Conservation (phyloP, 352 stramenopile species). For the Phytophthora pistaciae region DNA sequence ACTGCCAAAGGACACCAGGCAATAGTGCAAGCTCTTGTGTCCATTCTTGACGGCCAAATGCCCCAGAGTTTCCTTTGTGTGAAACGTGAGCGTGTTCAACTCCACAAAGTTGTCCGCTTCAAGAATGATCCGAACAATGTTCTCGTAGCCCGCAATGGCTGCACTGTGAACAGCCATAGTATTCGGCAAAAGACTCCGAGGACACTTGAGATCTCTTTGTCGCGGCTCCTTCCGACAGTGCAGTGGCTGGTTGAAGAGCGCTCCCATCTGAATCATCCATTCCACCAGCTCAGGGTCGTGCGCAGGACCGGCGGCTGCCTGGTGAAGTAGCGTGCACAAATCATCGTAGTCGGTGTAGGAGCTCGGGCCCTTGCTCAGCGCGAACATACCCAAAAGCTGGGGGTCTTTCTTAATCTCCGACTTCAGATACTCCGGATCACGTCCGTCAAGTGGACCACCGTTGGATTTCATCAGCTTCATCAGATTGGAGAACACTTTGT, state of each 20-base stretch:
- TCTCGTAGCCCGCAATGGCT: slow-evolving; percentile 17
- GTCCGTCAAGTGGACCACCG: not conserved
- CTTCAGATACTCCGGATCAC: slow-evolving; percentile 3
- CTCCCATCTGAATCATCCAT: slow-evolving; percentile 45
- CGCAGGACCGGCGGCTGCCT: slow-evolving; percentile 31
- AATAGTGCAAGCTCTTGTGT: slow-evolving; percentile 14
- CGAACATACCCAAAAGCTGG: slow-evolving; percentile 9
- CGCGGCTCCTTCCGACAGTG: slow-evolving; percentile 15
- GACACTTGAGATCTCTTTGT: slow-evolving; percentile 1
- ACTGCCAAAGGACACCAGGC: slow-evolving; percentile 6
- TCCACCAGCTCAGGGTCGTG: slow-evolving; percentile 37
- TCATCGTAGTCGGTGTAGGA: not conserved
- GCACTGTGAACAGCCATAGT: slow-evolving; percentile 29
- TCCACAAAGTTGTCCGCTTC: slow-evolving; percentile 28
- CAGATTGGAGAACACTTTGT: slow-evolving; percentile 18
- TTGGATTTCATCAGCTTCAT: slow-evolving; percentile 18
- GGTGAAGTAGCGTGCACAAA: slow-evolving; percentile 28
- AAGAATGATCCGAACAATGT: slow-evolving; percentile 31
- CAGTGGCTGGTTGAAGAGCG: slow-evolving; percentile 13
- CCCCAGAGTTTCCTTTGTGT: slow-evolving; percentile 29
- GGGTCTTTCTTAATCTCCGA: slow-evolving; percentile 20
- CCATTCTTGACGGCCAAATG: slow-evolving; percentile 29
- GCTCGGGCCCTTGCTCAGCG: not conserved
- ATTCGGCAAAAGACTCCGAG: slow-evolving; percentile 5
- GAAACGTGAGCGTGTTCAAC: slow-evolving; percentile 28